Evolutionary conservation across 2,329 filamentous ascomycete species (phyloP), one percentile per base, ranked within the genome.

Genomic region (Clonostachys solani): DNA sequence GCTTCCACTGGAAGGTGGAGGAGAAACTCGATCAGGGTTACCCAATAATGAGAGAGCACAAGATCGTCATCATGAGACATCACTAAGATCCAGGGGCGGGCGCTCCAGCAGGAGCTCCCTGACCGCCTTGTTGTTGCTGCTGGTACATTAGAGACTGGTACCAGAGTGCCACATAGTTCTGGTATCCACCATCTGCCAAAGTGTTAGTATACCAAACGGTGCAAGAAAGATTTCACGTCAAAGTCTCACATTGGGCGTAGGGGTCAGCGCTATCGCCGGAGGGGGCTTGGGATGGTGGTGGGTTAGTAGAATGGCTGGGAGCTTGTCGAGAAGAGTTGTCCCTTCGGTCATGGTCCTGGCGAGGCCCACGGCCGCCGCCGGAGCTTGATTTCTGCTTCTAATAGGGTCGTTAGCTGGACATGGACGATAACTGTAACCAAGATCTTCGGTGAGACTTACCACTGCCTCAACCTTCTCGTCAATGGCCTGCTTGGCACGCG

Each of bases 401-500:
- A 46, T 12, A 3, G 33, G 7, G 35, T 38, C 52, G 74, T 53
- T 74, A 65, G 49, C 18, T 38, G 10, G 33, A 18, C 15, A 38
- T n/a, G 17, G 36, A 38, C 36, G 3, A 29, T 10, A 10, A 38
- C 12, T 38, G 23, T 8, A 15, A 12, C 18, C 5, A 41, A 13
- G 8, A 17, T 7, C 17, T 38, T 29, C 3, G 12, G 9, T 33
- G 43, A 18, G 13, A 79, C 86, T 70, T 80, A 92, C 85, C 64
- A 92, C 89, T 61, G 89, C 86, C 52, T 95, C 89, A 43, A 96
- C 89, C 69, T 96, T 96, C 56, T 95, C 91, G 64, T 90, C 88
- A 52, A 96, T 95, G 40, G 89, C 87, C 56, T 76, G 76, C 71
- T 95, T 95, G 35, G 92, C 92, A 54, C 83, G 81, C 45, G 82